Conservation (phyloP, 768 basidiomycete species). For the Cystofilobasidium capitatum region DNA sequence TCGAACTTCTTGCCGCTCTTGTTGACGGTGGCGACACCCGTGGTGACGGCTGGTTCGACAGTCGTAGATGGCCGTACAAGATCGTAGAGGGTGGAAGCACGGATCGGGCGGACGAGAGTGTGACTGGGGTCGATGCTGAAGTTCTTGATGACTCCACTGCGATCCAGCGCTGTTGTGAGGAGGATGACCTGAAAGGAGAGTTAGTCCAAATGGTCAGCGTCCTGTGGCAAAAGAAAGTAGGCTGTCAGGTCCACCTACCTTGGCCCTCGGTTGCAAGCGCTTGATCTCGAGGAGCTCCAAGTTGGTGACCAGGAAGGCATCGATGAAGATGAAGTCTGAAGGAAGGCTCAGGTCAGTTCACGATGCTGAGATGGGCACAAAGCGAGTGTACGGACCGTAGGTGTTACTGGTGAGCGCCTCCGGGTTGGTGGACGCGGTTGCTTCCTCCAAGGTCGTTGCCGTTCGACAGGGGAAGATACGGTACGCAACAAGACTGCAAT, state of each 20-base stretch:
- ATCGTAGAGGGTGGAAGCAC: slow-evolving; percentile 1
- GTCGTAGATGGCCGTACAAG: background rate
- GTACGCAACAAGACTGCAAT: background rate
- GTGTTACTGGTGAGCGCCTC: background rate
- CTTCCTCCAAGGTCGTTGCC: background rate
- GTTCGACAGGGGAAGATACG: background rate
- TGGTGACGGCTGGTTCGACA: background rate
- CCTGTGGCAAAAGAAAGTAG: background rate
- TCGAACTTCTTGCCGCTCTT: slow-evolving; percentile 9
- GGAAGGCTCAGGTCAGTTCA: background rate
- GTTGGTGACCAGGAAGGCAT: background rate
- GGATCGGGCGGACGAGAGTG: slow-evolving; percentile 10
- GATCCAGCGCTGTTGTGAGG: slow-evolving; percentile 6
- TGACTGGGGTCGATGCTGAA: background rate
- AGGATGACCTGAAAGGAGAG: background rate
- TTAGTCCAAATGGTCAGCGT: background rate
- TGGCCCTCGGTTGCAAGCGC: slow-evolving; percentile 4
- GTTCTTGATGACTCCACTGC: background rate
- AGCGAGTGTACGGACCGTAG: background rate
- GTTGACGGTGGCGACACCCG: background rate
- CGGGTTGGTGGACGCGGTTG: background rate
- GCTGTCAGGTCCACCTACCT: no score
- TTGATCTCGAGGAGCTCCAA: background rate
- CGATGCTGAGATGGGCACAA: background rate
- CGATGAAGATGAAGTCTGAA: slow-evolving; percentile 17